Base-by-base conservation (phyloP, 306 rosid species). In the Vachellia pachyceras region DNA sequence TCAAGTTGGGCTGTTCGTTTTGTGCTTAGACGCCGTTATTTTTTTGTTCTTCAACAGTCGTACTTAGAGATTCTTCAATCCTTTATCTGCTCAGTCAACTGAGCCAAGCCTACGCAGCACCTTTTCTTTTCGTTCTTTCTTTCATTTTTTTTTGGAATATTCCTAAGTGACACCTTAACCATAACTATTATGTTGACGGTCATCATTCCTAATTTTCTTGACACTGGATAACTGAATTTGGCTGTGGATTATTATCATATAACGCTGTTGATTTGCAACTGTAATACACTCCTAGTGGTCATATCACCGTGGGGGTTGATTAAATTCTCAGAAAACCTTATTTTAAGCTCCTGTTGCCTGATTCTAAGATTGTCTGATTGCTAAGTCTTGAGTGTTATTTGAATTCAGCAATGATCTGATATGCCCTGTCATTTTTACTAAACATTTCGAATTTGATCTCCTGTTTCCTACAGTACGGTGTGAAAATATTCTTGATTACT, bases 401-500 rank as follows among this genome's bases (percentile, higher is more conserved):
- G 33, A 67, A 35, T 35, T 73, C 73, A 54, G 72, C 36, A 33
- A 50, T 25, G 10, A 46, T 36, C 35, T 40, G 33, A 58, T 74
- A 18, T 17, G 66, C 70, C 46, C 36, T 72, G 63, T 68, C 67
- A 71, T 72, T 72, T 52, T 29, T 69, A 74, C 82, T 82, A 37
- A n/a, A 80, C 47, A 54, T n/a, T 71, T 77, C 72, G 10, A 46
- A 39, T 75, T 75, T 79, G 25, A 37, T 68, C 20, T 49, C 33
- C 54, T 75, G 79, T 70, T 81, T 74, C 45, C 74, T 85, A 77
- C 92, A 93, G 97, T 90, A 81, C 78, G 92, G 84, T 10, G 89
- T 86, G 86, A 89, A 82, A 69, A 91, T 93, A 42, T 85, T 90
- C 46, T 86, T 93, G 82, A 74, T 93, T 35, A 88, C 97, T 78